Base-by-base conservation (phyloP, 148 eudicot genomes). In the Dianthus caryophyllus region DNA sequence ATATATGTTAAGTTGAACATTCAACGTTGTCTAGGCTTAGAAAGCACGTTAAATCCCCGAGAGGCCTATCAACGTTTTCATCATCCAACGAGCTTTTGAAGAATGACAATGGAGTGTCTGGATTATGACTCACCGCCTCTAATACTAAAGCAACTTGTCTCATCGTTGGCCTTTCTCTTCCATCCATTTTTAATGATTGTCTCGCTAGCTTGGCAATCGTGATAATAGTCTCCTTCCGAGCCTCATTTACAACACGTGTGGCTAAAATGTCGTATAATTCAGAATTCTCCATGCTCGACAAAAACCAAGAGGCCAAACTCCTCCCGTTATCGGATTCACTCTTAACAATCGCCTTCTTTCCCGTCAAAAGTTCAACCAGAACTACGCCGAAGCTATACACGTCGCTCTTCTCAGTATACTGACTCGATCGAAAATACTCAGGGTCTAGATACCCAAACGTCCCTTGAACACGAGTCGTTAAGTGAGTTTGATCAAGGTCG, bases 131-230 rank as follows among this genome's bases (percentile, higher is more conserved):
- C 67, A 62, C 25, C 5, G 64, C 50, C 61, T 62, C 74, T 33
- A 71, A 22, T 49, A 51, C 67, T 21, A 62, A 9, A 9, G 64
- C 52, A 51, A 66, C 75, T 43, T 76, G 67, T 29, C 29, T 76
- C 75, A 76, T 76, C 60, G 72, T 76, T 8, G 79, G 79, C 71
- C 79, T 76, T 29, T 66, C 18, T 29, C 17, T 76, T 10, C 75
- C 72, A 27, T 76, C 68, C 33, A 57, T 46, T 54, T 76, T 70
- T 41, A 76, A 18, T 18, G 71, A 76, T 20, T 65, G 27, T 58
- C 39, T 70, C 12, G 75, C 79, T 26, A 70, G 65, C 53, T 70
- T 53, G 17, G 79, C 71, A 10, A 70, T 43, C 11, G 71, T 50
- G 17, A 29, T 16, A 5, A 66, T 39, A 4, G 38, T 50, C 9